Conservation (phyloP, 371 early-diverging fungal species). For the Syncephalis fuscata region DNA sequence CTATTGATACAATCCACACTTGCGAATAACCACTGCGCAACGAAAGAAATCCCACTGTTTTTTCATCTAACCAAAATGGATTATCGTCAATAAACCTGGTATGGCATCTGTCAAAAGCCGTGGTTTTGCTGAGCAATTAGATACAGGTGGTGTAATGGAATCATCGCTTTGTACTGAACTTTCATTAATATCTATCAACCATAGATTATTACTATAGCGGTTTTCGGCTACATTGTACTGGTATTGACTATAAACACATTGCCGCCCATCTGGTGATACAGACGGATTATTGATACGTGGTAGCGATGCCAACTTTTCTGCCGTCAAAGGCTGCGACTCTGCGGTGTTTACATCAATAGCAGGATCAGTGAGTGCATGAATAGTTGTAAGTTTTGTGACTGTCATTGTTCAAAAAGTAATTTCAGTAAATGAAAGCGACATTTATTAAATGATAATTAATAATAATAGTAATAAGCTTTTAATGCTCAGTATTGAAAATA, state of each 20-base stretch:
- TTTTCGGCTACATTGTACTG: slow-evolving; percentile 20
- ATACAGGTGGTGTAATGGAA: slow-evolving; percentile 4
- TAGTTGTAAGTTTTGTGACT: too few relatives aligned
- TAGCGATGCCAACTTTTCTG: slow-evolving; percentile 25
- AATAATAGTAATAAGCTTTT: too few relatives aligned
- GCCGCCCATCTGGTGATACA: slow-evolving; percentile 24
- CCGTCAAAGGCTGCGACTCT: slow-evolving; percentile 14
- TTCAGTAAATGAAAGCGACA: too few relatives aligned
- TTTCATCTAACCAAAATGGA: slow-evolving; percentile 32
- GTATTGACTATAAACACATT: slow-evolving; percentile 30
- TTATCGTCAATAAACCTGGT: slow-evolving; percentile 10
- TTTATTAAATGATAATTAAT: too few relatives aligned
- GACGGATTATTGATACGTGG: slow-evolving; percentile 23
- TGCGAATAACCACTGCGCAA: slow-evolving; percentile 18
- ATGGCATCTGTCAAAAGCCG: not conserved
- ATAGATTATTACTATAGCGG: slow-evolving; percentile 26
- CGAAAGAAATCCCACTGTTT: slow-evolving; percentile 26
- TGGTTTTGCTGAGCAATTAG: not conserved
- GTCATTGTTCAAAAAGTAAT: too few relatives aligned
- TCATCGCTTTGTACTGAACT: slow-evolving; percentile 13
- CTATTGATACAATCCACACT: slow-evolving; percentile 15
- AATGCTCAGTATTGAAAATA: too few relatives aligned
- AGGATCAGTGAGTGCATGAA: too few relatives aligned
- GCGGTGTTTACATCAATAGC: not conserved
- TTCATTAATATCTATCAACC: slow-evolving; percentile 19